Evolutionary conservation across 768 basidiomycete species (phyloP), one percentile per base, ranked within the genome.

Genomic region (Dentipellis fragilis): DNA sequence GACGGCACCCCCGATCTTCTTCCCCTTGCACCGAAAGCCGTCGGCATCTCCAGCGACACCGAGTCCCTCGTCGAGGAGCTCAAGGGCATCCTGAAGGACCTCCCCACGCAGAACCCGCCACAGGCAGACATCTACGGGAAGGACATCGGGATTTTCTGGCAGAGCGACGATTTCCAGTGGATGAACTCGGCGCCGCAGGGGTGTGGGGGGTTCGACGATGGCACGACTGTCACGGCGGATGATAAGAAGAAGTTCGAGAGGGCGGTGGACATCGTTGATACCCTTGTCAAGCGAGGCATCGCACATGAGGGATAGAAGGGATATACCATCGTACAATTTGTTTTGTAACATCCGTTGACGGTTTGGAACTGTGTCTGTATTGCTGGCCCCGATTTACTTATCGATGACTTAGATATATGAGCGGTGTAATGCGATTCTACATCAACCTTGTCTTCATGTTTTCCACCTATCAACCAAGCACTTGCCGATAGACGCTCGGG

Each of bases 81-180:
- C 35, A 71, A 83, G 38, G 47, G 19, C 4, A 84, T 89, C 66
- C 68, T 91, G 55, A 80, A 80, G 64, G 60, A 63, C 0, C 60
- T 89, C 38, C 86, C 85, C 3, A 77, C 70, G 1, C 80, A 81
- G 63, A 49, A 62, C 1, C 79, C 81, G 29, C 76, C 77, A 0
- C 84, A 83, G 1, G 80, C 78, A 47, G 71, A 91, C 63, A 83
- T 89, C 53, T 91, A 91, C 59, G 83, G 83, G 1, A 58, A 81
- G 59, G 74, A 87, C 65, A 84, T 75, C 9, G 80, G 83, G 66
- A 87, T 89, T 58, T 70, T 76, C 6, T 84, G 79, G 71, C 73
- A 69, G 7, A 79, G 77, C 59, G 78, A 80, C 60, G 59, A 54
- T n/a, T 65, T 87, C 16, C 60, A 73, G 66, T 88, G 86, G 86